Evolutionary conservation across 2,329 filamentous ascomycete species (phyloP).

Genomic region (Lecanosticta acicola): DNA sequence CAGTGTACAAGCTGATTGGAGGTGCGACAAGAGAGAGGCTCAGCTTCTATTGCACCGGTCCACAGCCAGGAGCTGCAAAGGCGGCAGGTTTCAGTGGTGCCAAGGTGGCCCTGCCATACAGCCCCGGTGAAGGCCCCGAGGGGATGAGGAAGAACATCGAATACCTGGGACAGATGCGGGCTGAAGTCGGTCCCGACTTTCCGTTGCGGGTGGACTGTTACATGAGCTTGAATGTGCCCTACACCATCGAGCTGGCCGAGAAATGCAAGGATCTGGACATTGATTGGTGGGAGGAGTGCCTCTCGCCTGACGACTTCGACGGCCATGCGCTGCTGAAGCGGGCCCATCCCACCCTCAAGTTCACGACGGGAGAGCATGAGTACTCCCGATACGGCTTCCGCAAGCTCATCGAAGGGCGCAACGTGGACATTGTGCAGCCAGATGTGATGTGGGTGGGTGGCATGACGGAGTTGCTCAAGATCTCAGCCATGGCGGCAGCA

Average conservation of each 20-base stretch:
- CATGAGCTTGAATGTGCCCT: slow-evolving; percentile 89
- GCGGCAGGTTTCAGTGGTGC: slow-evolving; percentile 84
- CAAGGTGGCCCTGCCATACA: slow-evolving; percentile 85
- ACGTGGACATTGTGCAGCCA: slow-evolving; percentile 89
- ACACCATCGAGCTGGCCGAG: slow-evolving; percentile 86
- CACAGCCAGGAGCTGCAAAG: slow-evolving; percentile 73
- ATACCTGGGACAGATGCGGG: slow-evolving; percentile 78
- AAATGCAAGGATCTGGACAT: slow-evolving; percentile 78
- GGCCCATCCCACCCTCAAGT: slow-evolving; percentile 83
- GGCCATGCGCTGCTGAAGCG: slow-evolving; percentile 86
- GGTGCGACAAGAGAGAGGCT: slow-evolving; percentile 79
- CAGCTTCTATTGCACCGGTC: slow-evolving; percentile 92
- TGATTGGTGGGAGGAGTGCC: slow-evolving; percentile 96
- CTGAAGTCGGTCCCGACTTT: slow-evolving; percentile 81
- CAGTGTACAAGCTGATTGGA: slow-evolving; percentile 90
- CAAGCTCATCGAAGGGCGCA: slow-evolving; percentile 84
- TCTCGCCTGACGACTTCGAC: slow-evolving; percentile 86
- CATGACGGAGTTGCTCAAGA: slow-evolving; percentile 83
- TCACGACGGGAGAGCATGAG: slow-evolving; percentile 94
- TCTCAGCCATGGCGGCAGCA: slow-evolving; percentile 80
- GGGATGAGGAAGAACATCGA: slow-evolving; percentile 85
- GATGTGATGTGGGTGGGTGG: slow-evolving; percentile 98
- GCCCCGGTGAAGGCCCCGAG: slow-evolving; percentile 75
- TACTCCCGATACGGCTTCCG: slow-evolving; percentile 93
- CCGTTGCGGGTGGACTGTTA: slow-evolving; percentile 95